Evolutionary conservation across 108 stramenopile genomes (phyloP), one percentile per base, ranked within the genome.

Genomic region (Discostella pseudostelligera): DNA sequence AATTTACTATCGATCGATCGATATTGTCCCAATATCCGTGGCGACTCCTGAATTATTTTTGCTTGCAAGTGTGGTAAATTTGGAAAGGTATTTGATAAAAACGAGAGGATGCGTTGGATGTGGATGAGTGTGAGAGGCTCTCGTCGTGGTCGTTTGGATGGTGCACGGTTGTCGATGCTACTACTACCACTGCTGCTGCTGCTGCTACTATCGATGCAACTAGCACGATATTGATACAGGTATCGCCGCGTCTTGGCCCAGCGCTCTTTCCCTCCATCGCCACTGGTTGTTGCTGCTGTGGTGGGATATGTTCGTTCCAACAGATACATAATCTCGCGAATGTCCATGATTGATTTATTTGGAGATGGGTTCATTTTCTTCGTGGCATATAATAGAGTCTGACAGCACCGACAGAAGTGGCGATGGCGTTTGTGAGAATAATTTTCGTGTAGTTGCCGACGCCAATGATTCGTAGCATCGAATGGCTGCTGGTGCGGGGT

Each of bases 1-100:
- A 90, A 45, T 63, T 70, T 66, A 42, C 65, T 74, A 13, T 79
- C 71, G 11, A 87, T 81, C 0, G 63, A 72, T 20, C 65, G 78
- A 45, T 79, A 40, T 59, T 84, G 81, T 6, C 87, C 75, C 9
- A 93, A 57, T 14, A 93, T 93, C 7, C 92, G 72, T 9, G 92
- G 92, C 37, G 74, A 62, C 11, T 59, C 51, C 62, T 86, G 83
- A 3, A 93, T 20, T 19, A 93, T 72, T 1, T 40, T 62, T 26
- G 62, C 59, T 32, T 70, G 69, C 64, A 78, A 29, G 10, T 70
- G 43, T 22, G 60, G 62, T 43, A 82, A 62, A 9, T 58, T 36
- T 19, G 71, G 65, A 32, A 86, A 81, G 1, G 50, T 40, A 1
- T 9, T 44, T 32, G 82, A 76, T 44, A 90, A 68, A 69, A 87